Evolutionary conservation across 257 asterid genomes (phyloP).

Genomic region (Scutellaria baicalensis): DNA sequence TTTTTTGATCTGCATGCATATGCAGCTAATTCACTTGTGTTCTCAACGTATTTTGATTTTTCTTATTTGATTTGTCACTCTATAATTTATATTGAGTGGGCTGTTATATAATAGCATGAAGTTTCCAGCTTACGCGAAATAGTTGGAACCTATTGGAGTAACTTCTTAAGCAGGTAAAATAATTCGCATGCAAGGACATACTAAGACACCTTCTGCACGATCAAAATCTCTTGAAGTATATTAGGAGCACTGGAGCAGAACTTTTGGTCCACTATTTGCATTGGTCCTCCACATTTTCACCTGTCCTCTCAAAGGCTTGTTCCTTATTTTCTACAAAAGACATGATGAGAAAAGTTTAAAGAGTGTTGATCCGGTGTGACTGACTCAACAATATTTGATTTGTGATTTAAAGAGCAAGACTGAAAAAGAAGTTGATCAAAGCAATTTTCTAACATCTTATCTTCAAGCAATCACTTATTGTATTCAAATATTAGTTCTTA

Average conservation of each 20-base stretch:
- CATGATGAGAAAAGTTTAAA: neutral
- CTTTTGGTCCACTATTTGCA: neutral
- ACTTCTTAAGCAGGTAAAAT: neutral
- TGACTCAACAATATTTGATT: neutral
- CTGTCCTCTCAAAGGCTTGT: neutral
- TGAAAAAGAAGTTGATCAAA: too few relatives aligned
- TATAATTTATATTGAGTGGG: neutral
- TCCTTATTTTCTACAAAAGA: neutral
- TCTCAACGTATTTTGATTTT: slow-evolving; percentile 1
- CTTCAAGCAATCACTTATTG: neutral
- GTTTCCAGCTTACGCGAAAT: neutral
- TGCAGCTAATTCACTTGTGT: neutral
- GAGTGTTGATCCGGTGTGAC: neutral
- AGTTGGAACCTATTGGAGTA: neutral
- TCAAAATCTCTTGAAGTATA: neutral
- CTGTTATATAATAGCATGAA: neutral
- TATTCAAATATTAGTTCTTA: neutral
- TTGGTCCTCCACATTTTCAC: neutral
- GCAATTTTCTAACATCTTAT: neutral
- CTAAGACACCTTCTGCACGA: neutral
- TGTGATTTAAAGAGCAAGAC: neutral
- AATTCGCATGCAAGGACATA: neutral
- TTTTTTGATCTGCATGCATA: neutral
- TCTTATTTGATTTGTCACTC: neutral
- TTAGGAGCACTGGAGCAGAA: neutral